Percentiles rank a stretch among this genome's conserved stretches.
phyloP scores from a whole-genome alignment of 2,329 filamentous ascomycete species.

The Metarhizium brunneum region DNA sequence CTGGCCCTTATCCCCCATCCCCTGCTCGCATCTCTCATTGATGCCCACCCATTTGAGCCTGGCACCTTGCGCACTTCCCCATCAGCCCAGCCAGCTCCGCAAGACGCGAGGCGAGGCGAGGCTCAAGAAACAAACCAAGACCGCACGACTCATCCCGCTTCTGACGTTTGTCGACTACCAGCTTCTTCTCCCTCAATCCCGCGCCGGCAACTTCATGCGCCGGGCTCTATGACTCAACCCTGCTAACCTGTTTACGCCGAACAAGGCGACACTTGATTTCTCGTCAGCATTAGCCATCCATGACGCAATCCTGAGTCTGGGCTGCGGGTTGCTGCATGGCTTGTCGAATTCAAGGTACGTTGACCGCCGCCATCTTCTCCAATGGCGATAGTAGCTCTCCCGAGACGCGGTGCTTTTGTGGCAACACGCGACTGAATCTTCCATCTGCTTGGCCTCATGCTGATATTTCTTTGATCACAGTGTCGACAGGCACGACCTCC shows the following conservation, averaged over 20 bases:
- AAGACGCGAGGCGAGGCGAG: neutral
- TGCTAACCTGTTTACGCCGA: neutral
- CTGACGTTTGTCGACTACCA: neutral
- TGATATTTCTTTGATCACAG: neutral
- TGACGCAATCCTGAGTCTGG: neutral
- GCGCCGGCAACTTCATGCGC: neutral
- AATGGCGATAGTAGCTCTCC: neutral
- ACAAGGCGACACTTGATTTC: neutral
- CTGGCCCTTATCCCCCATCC: too few relatives aligned
- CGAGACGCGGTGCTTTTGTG: neutral
- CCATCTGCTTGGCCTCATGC: neutral
- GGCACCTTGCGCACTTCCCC: too few relatives aligned
- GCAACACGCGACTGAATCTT: neutral
- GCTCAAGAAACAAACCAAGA: neutral
- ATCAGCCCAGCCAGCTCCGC: neutral
- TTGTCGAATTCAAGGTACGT: constrained; percentile 1
- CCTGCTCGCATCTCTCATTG: too few relatives aligned
- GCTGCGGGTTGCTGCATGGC: constrained; percentile 3
- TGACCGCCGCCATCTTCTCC: neutral
- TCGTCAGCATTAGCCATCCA: neutral
- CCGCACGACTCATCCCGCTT: neutral
- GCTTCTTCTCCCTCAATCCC: neutral
- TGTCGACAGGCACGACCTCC: constrained; percentile 7
- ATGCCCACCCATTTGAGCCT: too few relatives aligned
- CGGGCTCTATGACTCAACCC: neutral